Conservation (phyloP, 257 asterid species). For the Solanum corneliomulleri region DNA sequence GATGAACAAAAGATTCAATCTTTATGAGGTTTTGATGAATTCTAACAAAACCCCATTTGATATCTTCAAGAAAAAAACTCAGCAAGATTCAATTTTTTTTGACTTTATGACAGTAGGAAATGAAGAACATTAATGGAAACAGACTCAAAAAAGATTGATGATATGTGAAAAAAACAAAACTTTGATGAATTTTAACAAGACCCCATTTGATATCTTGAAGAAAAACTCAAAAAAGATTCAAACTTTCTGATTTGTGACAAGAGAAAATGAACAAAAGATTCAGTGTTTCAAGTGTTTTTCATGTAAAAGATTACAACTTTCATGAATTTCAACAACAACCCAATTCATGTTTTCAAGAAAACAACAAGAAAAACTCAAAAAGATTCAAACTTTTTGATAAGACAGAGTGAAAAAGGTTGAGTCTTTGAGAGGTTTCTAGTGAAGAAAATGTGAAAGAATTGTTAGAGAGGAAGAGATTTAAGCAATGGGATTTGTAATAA, state of each 20-base stretch:
- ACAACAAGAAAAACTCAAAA: not conserved
- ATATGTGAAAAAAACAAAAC: not conserved
- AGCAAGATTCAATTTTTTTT: conserved; percentile 16
- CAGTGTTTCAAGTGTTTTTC: not conserved
- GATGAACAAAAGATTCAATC: not conserved
- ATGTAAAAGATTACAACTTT: not conserved
- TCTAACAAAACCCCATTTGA: conserved; percentile 17
- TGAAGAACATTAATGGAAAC: not conserved
- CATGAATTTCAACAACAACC: not conserved
- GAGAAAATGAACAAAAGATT: not conserved
- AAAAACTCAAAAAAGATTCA: too few relatives aligned
- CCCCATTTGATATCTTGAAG: not conserved
- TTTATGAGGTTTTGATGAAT: conserved; percentile 12
- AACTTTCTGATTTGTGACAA: not conserved
- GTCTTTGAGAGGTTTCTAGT: not conserved
- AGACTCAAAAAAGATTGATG: not conserved
- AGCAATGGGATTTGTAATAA: conserved; percentile 12
- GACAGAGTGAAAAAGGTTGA: not conserved
- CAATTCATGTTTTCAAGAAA: not conserved
- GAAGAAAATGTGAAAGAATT: conserved; percentile 1
- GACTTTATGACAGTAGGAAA: not conserved
- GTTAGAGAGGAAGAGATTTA: conserved; percentile 1
- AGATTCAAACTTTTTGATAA: not conserved
- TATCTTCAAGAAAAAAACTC: conserved; percentile 6
- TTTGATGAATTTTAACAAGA: not conserved